Base-by-base conservation (phyloP, 176 grass and related monocot species). In the Rhynchospora breviuscula region DNA sequence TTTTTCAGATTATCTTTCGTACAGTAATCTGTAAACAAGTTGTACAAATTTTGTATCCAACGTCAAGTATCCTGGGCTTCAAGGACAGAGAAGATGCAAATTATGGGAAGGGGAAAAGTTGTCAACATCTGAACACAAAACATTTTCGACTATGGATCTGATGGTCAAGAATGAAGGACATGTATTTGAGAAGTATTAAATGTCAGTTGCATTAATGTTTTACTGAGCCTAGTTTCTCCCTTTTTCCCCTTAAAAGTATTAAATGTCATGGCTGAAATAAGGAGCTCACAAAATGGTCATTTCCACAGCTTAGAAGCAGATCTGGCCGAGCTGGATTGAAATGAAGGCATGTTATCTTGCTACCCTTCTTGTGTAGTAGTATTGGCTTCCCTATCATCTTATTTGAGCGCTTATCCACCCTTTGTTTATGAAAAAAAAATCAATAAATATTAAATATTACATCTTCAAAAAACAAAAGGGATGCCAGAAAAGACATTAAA, bases 261-360 rank as follows among this genome's bases (percentile, higher is more conserved):
- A 46, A 53, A 60, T 59, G 18, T 7, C 78, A 33, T 26, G 49
- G 0, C 18, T 54, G 43, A 29, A 13, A 14, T 58, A 58, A 81
- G 63, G 26, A 85, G 93, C 95, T 98, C 82, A 98, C 95, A 85
- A 83, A 93, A 79, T 95, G 95, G 74, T 98, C 95, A 90, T 98
- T 98, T 85, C 95, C 92, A 53, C 95, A 91, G 86, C 95, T 98
- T 81, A 98, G 83, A 93, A 95, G 92, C 85, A 98, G 82, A 86
- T 98, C 92, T 62, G 95, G 92, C 76, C 62, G 90, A 65, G 84
- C 85, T 70, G 92, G 92, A 79, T 95, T 98, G 77, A 93, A 98
- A 80, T 98, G 92, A 69, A 95, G 89, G 67, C 91, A 85, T 66
- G 92, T 93, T 65, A 98, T 89, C 86, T 98, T 98, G 87, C 90